Conservation (phyloP, 129 eudicot genomes). For the Flaveria robusta region DNA sequence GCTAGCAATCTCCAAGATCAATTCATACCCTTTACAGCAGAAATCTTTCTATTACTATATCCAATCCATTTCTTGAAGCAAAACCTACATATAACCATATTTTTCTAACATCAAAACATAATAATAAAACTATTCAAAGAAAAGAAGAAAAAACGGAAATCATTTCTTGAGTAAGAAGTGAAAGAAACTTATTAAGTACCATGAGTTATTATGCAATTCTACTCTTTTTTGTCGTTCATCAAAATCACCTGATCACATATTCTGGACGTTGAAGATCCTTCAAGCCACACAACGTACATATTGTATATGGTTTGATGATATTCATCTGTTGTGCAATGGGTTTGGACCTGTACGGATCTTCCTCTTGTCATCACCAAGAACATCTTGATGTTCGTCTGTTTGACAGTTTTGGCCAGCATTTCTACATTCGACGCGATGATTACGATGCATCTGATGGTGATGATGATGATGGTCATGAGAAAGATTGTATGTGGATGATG, state of each 20-base stretch:
- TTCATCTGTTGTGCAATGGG: constrained; percentile 39
- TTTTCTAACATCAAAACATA: constrained; percentile 12
- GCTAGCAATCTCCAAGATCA: not conserved
- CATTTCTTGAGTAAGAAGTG: not conserved
- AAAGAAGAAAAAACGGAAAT: not conserved
- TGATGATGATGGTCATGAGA: constrained; percentile 6
- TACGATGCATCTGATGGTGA: not conserved
- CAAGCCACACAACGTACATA: not conserved
- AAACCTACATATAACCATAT: constrained; percentile 13
- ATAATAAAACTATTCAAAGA: not conserved
- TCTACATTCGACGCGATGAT: constrained; percentile 20
- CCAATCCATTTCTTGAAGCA: constrained; percentile 9
- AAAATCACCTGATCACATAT: not conserved
- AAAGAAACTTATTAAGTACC: not conserved
- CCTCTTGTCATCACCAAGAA: constrained; percentile 40
- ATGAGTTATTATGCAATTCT: constrained; percentile 18
- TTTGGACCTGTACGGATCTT: constrained; percentile 43
- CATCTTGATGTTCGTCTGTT: not conserved
- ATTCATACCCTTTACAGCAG: constrained; percentile 15
- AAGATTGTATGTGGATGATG: constrained; percentile 28
- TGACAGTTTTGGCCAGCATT: constrained; percentile 14
- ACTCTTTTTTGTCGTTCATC: not conserved
- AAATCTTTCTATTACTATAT: constrained; percentile 24
- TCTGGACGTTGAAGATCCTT: constrained; percentile 14
- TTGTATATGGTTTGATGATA: not conserved